Conservation (phyloP, 768 basidiomycete species). For the Pulveroboletus ravenelii region DNA sequence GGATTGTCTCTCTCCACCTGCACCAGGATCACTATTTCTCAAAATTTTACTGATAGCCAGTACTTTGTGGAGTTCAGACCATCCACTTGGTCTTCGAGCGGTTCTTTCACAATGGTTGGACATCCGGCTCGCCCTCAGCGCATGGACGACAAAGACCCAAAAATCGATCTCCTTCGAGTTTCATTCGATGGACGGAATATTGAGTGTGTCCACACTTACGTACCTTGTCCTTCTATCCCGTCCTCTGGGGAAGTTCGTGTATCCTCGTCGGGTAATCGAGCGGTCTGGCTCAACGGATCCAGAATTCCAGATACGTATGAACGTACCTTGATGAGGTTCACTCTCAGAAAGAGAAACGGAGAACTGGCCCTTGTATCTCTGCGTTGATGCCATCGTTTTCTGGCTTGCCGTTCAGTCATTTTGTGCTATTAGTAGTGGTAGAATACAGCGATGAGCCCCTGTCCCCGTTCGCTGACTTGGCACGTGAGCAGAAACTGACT, state of each 20-base stretch:
- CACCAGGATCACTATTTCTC: too few relatives aligned
- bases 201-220: neutral
- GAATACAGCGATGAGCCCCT: slow-evolving; percentile 12
- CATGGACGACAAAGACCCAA: neutral
- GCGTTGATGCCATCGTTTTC: slow-evolving; percentile 43
- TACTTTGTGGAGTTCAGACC: slow-evolving; percentile 13
- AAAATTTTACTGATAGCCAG: slow-evolving; percentile 7
- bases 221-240: slow-evolving; percentile 10
- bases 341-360: slow-evolving; percentile 23
- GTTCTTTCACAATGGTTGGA: slow-evolving; percentile 16
- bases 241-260: slow-evolving; percentile 13
- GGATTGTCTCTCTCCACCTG: neutral
- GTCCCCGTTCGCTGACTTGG: slow-evolving; percentile 3
- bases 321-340: slow-evolving; percentile 52
- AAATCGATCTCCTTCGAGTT: slow-evolving; percentile 8
- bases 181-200: slow-evolving; percentile 13
- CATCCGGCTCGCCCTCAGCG: neutral
- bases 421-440: slow-evolving; percentile 29
- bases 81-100: slow-evolving; percentile 4
- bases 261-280: slow-evolving; percentile 19
- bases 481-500: slow-evolving; percentile 25
- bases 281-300: slow-evolving; percentile 14
- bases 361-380: slow-evolving; percentile 5
- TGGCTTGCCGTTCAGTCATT: slow-evolving; percentile 51
- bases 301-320: slow-evolving; percentile 34